Evolutionary conservation across 768 basidiomycete species (phyloP).

Genomic region (Infundibulicybe gibba): DNA sequence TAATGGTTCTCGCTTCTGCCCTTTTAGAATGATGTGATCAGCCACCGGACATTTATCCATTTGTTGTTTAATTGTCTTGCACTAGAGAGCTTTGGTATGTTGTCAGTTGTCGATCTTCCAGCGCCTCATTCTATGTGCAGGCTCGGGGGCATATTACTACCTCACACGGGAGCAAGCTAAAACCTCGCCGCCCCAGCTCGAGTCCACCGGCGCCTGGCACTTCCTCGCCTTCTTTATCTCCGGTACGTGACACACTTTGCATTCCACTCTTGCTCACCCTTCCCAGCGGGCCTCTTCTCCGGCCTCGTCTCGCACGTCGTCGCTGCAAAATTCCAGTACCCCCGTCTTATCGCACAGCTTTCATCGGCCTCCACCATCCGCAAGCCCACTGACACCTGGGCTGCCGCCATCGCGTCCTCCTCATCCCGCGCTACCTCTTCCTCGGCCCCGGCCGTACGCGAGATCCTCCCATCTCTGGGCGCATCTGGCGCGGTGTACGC

Average conservation of each 20-base stretch:
- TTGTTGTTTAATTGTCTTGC: slow-evolving; percentile 77
- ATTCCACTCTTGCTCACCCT: background rate
- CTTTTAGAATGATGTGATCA: slow-evolving; percentile 18
- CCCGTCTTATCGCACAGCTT: slow-evolving; percentile 60
- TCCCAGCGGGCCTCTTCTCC: slow-evolving; percentile 74
- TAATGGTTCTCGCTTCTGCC: background rate
- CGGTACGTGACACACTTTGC: slow-evolving; percentile 33
- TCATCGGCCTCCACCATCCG: slow-evolving; percentile 38
- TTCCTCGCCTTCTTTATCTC: slow-evolving; percentile 81
- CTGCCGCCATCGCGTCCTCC: slow-evolving; percentile 42
- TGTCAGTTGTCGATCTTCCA: background rate
- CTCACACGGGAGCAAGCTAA: slow-evolving; percentile 46
- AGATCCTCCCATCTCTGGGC: slow-evolving; percentile 69
- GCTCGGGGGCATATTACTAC: slow-evolving; percentile 61
- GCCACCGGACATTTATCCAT: slow-evolving; percentile 70
- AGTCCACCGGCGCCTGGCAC: slow-evolving; percentile 71
- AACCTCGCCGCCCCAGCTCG: slow-evolving; percentile 42
- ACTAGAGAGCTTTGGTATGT: slow-evolving; percentile 75
- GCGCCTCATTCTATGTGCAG: slow-evolving; percentile 26
- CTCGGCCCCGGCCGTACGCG: slow-evolving; percentile 26
- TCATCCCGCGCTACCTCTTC: slow-evolving; percentile 24
- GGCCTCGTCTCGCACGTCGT: slow-evolving; percentile 75
- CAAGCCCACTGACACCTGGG: slow-evolving; percentile 43
- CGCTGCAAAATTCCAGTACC: slow-evolving; percentile 66
- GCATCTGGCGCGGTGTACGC: slow-evolving; percentile 87